phyloP scores from a whole-genome alignment of 2,329 filamentous ascomycete species.

The Neopestalotiopsis sp. region DNA sequence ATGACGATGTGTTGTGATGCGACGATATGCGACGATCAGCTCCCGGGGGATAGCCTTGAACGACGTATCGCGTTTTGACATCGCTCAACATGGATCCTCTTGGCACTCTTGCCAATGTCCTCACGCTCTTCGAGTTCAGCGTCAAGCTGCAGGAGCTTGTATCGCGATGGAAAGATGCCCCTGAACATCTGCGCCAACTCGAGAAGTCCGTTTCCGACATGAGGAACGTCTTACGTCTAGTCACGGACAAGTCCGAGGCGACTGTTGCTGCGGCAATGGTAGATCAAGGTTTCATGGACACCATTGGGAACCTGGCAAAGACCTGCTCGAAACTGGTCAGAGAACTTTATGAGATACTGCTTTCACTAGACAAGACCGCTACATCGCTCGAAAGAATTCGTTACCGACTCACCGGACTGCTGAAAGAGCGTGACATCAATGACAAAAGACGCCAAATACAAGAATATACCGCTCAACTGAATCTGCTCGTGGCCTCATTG shows the following conservation, averaged over 20 bases:
- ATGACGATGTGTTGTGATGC: background rate
- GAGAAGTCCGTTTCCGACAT: background rate
- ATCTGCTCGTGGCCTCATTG: background rate
- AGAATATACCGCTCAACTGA: background rate
- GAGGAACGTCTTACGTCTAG: background rate
- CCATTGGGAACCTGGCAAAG: background rate
- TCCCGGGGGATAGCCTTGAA: background rate
- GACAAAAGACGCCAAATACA: background rate
- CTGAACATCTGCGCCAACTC: background rate
- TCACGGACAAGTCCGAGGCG: background rate
- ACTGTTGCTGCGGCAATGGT: background rate
- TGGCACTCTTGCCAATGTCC: background rate
- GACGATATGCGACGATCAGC: background rate
- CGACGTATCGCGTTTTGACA: background rate
- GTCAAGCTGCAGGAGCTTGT: background rate
- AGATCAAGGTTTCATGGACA: background rate
- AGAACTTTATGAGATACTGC: background rate
- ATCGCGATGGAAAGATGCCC: background rate
- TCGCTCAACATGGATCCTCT: background rate
- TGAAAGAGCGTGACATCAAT: background rate
- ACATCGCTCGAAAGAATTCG: background rate
- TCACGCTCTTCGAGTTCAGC: background rate
- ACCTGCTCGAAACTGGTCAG: background rate
- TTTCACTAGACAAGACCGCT: background rate
- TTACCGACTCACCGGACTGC: background rate